A percentile compares a stretch with the other conserved stretches of the same genome.
Conservation (phyloP, 768 basidiomycete genomes). For the Rickenella mellea region DNA sequence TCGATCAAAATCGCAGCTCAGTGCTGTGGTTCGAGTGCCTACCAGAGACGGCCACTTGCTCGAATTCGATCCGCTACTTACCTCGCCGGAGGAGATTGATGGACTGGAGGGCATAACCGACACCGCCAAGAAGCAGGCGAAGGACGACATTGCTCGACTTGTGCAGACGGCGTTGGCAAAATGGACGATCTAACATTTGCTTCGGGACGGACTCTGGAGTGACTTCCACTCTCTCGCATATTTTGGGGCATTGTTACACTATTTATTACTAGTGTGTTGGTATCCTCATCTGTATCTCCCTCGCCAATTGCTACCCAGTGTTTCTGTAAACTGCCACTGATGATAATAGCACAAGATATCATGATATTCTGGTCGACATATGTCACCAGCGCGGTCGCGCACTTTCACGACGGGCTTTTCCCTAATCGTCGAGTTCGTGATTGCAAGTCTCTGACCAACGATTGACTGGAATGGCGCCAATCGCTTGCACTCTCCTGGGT, state of each 20-base stretch:
- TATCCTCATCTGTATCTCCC: neutral
- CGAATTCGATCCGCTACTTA: constrained; percentile 74
- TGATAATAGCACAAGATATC: neutral
- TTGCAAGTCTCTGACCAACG: neutral
- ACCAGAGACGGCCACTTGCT: constrained; percentile 76
- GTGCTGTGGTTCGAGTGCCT: constrained; percentile 67
- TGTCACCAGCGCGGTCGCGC: constrained; percentile 48
- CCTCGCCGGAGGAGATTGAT: constrained; percentile 64
- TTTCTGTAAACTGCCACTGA: constrained; percentile 3
- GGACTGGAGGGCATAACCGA: constrained; percentile 70
- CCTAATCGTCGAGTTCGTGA: constrained; percentile 11
- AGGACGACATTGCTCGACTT: constrained; percentile 63
- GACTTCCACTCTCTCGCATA: neutral
- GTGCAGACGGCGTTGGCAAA: constrained; percentile 67
- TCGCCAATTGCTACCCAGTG: constrained; percentile 2
- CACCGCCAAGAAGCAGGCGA: constrained; percentile 76
- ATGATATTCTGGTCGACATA: constrained; percentile 39
- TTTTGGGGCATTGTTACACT: neutral
- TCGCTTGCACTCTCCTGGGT: too few species aligned
- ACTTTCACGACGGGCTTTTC: constrained; percentile 45
- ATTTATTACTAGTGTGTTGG: neutral
- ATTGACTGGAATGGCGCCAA: neutral
- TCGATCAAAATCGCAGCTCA: neutral
- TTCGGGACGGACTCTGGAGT: neutral
- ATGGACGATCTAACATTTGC: constrained; percentile 50